Evolutionary conservation across 2,329 filamentous ascomycete genomes (phyloP), one percentile per base, ranked within the genome.

Genomic region (Colletotrichum endophyticum): DNA sequence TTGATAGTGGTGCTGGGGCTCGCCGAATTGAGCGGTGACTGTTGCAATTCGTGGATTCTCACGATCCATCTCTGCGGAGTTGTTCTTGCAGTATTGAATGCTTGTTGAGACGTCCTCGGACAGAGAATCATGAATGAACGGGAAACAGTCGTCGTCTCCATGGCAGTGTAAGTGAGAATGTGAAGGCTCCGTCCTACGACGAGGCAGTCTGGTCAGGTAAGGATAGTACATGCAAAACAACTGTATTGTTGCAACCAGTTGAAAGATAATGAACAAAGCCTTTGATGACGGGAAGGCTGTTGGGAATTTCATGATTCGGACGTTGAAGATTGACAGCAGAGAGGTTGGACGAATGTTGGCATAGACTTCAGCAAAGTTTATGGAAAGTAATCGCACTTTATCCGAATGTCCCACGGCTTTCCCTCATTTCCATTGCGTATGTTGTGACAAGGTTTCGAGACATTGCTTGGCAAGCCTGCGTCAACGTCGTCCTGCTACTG

Each of bases 11-110:
- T 59, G n/a, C 27, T 63, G 22, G 7, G 49, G 36, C 3, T 69
- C 34, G 22, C 72, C 72, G 39, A 75, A 77, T 3, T 77, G 75
- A 3, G 75, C 72, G 6, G 75, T 77, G 28, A 72, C 72, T 7
- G 72, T 75, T 27, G 62, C 62, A 11, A 64, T 64, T 7, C 62
- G 30, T 39, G 62, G 62, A n/a, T 64, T 64, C 34, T 44, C 6
- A 30, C 62, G 62, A 32, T 64, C 13, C 34, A 44, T 64, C n/a
- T 64, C 34, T 7, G n/a, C 62, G 0, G 62, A 64, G 62, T 44
- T 64, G 22, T 44, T 64, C 11, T 32, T 32, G 34, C 62, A 64
- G 5, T 64, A 44, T 12, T 22, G 34, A 22, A 64, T 44, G 34
- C 62, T 64, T 32, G 12, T 3, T 5, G 3, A 32, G 3, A 64